Evolutionary conservation across 2,329 filamentous ascomycete genomes (phyloP).

Genomic region (Cladosporium velox): DNA sequence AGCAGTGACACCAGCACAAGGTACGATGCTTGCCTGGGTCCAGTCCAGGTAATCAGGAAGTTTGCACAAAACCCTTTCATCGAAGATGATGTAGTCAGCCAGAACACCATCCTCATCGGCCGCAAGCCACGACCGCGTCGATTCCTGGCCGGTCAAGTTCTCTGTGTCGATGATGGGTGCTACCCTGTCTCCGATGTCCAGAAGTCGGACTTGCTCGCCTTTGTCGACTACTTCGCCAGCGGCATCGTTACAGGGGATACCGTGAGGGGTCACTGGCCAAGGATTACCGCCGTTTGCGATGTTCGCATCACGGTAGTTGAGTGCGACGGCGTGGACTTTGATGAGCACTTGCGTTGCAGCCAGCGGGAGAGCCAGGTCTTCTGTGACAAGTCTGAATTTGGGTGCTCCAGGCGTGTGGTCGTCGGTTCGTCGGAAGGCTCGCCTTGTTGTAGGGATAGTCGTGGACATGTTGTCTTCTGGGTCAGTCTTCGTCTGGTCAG

Average conservation of each 20-base stretch:
- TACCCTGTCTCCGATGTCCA: constrained; percentile 29
- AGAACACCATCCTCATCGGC: constrained; percentile 49
- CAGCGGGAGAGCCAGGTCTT: constrained; percentile 24
- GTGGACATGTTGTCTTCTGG: constrained; percentile 29
- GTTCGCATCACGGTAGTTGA: constrained; percentile 38
- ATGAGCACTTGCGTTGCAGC: constrained; percentile 30
- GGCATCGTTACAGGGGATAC: constrained; percentile 39
- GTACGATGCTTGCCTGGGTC: constrained; percentile 42
- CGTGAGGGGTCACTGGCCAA: constrained; percentile 31
- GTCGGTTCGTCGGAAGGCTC: constrained; percentile 39
- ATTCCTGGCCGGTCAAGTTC: constrained; percentile 43
- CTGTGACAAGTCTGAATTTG: constrained; percentile 23
- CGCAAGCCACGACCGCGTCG: constrained; percentile 46
- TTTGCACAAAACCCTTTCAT: constrained; percentile 42
- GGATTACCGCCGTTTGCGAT: constrained; percentile 39
- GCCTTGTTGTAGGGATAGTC: constrained; percentile 30
- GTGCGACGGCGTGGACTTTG: constrained; percentile 34
- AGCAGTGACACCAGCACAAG: constrained; percentile 50
- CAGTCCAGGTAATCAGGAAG: constrained; percentile 44
- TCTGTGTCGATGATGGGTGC: constrained; percentile 43
- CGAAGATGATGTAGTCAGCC: constrained; percentile 46
- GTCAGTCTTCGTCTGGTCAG: background rate
- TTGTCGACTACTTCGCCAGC: constrained; percentile 33
- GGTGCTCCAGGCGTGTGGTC: constrained; percentile 30
- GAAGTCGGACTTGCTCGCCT: constrained; percentile 25